Conservation (phyloP, 139 green algal genomes). For the Chloropicon primus region DNA sequence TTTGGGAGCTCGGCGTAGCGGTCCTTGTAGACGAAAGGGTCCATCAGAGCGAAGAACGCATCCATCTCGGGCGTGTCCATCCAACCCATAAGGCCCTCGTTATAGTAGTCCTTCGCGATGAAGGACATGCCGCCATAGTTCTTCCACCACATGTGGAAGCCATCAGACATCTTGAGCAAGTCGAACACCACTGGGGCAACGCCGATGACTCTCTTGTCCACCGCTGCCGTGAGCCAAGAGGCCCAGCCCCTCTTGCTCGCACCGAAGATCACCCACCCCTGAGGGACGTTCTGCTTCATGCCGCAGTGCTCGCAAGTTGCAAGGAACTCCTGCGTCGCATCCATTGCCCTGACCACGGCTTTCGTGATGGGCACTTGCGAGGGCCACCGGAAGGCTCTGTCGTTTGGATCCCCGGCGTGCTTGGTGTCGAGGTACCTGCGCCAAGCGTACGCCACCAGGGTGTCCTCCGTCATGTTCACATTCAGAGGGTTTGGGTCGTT, state of each 20-base stretch:
- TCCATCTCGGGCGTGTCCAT: conserved; percentile 1
- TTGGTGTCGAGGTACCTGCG: conserved; percentile 4
- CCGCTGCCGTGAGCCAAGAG: conserved; percentile 2
- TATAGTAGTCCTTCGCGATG: conserved; percentile 4
- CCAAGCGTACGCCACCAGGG: conserved; percentile 12
- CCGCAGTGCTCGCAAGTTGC: background rate
- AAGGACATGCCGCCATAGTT: conserved; percentile 9
- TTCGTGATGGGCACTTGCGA: conserved; percentile 10
- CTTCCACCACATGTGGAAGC: conserved; percentile 4
- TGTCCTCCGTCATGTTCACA: conserved; percentile 2
- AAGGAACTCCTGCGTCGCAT: conserved; percentile 7
- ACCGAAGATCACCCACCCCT: background rate
- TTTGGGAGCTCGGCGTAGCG: conserved; percentile 4
- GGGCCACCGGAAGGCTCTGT: background rate
- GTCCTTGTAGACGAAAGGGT: conserved; percentile 1
- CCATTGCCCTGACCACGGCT: conserved; percentile 13
- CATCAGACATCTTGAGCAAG: background rate
- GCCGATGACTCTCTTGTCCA: background rate
- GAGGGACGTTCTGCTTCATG: background rate
- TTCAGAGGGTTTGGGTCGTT: background rate
- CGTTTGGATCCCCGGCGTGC: background rate
- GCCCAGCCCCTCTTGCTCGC: conserved; percentile 9
- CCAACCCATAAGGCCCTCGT: background rate
- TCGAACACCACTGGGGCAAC: conserved; percentile 5
- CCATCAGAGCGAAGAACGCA: background rate